These are phyloP conservation scores for Allomyces macrogynus DNA, from an alignment of 192 early-diverging fungal genomes.

Conservation along the genomic window DNA sequence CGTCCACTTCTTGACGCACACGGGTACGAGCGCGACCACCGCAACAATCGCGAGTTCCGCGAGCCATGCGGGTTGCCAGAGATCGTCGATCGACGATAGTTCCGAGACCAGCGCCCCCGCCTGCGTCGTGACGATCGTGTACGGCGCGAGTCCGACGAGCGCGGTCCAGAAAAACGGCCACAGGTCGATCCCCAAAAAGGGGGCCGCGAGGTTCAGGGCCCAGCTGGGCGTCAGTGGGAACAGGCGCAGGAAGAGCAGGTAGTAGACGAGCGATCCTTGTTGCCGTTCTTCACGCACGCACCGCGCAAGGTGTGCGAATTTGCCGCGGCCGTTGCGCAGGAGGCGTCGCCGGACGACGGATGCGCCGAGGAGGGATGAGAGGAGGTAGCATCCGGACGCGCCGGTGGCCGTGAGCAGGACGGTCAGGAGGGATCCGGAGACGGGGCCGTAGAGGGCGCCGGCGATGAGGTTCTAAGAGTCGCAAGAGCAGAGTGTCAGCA, in stretches of 20 bases:
- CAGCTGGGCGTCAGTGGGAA: constrained; percentile 16
- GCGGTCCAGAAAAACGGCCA: constrained; percentile 9
- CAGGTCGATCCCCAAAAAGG: constrained; percentile 14
- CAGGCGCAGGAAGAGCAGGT: constrained; percentile 11
- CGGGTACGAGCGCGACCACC: neutral
- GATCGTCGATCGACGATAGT: neutral
- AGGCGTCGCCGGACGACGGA: neutral
- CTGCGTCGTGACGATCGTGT: neutral
- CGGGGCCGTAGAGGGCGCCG: constrained; percentile 12
- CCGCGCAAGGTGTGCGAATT: constrained; percentile 4
- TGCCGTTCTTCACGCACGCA: constrained; percentile 2
- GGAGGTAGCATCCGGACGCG: constrained; percentile 10
- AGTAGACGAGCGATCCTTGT: constrained; percentile 10
- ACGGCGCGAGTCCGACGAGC: constrained; percentile 5
- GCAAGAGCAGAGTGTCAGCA: too few relatives aligned
- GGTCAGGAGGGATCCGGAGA: constrained; percentile 9
- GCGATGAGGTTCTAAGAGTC: constrained; percentile 12
- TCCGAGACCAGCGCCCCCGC: neutral
- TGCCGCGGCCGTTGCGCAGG: too few relatives aligned
- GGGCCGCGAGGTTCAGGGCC: constrained; percentile 12
- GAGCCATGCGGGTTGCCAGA: neutral
- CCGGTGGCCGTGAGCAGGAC: constrained; percentile 13
- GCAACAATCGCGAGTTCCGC: neutral
- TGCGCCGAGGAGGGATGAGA: constrained; percentile 10
- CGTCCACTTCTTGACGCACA: neutral